Evolutionary conservation across 129 eudicot species (phyloP).

Genomic region (Centrapalus pauciflorus): DNA sequence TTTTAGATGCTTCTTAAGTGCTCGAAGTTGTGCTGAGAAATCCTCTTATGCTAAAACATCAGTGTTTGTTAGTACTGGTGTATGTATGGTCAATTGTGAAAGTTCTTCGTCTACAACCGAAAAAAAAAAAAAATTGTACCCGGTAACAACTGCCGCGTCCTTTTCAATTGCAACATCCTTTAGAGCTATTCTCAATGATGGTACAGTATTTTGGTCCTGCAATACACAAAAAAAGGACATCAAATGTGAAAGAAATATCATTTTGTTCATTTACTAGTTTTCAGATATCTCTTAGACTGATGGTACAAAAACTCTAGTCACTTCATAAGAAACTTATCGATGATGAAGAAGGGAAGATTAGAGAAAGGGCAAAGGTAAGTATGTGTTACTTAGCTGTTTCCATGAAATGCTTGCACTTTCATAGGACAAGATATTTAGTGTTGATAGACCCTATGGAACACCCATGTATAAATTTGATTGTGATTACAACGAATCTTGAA

Average conservation of each 20-base stretch:
- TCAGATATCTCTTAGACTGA: no score
- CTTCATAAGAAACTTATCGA: no score
- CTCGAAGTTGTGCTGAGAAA: constrained; percentile 86
- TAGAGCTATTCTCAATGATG: constrained; percentile 88
- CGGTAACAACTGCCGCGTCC: constrained; percentile 99
- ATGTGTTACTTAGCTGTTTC: neutral
- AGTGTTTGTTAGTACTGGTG: neutral
- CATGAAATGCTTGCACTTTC: neutral
- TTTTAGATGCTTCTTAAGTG: constrained; percentile 77
- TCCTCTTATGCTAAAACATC: constrained; percentile 68
- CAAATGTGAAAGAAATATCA: no score
- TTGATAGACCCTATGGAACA: neutral
- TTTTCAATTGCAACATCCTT: constrained; percentile 97
- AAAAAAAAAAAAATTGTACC: constrained; percentile 49
- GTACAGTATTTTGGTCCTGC: constrained; percentile 84
- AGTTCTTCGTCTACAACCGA: no score
- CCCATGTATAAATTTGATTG: neutral
- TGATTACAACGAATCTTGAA: neutral
- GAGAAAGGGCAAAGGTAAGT: neutral
- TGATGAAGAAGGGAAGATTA: no score
- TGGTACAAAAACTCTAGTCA: no score
- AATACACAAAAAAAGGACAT: no score
- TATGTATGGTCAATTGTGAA: no score
- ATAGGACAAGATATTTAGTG: neutral
- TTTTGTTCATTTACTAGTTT: no score